Percentiles rank a stretch among this genome's conserved stretches.
Evolutionary conservation across 2,329 filamentous ascomycete genomes (phyloP).

Genomic region (Ascochyta rabiei): DNA sequence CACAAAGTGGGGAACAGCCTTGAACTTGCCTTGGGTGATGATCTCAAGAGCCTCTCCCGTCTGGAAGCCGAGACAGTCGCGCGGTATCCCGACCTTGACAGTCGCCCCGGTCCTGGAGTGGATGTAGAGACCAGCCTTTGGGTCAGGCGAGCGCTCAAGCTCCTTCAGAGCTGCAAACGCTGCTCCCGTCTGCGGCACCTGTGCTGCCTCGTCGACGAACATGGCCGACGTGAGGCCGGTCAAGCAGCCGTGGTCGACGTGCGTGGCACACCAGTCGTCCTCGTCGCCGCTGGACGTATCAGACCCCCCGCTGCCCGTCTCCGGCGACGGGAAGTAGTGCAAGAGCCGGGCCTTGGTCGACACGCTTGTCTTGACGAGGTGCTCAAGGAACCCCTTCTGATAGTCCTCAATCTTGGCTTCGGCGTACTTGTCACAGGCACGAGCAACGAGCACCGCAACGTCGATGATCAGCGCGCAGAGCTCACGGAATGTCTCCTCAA

Average conservation of each 20-base stretch:
- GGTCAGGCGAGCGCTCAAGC: slow-evolving; percentile 77
- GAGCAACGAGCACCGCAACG: slow-evolving; percentile 83
- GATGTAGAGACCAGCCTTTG: slow-evolving; percentile 90
- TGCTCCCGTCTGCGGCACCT: slow-evolving; percentile 41
- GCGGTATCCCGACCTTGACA: slow-evolving; percentile 90
- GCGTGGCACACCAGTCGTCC: slow-evolving; percentile 94
- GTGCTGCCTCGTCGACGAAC: slow-evolving; percentile 80
- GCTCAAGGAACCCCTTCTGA: slow-evolving; percentile 78
- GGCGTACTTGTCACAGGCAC: slow-evolving; percentile 88
- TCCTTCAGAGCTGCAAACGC: slow-evolving; percentile 66
- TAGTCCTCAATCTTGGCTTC: slow-evolving; percentile 79
- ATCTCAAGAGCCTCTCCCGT: slow-evolving; percentile 90
- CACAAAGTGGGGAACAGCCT: slow-evolving; percentile 95
- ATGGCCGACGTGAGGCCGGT: slow-evolving; percentile 94
- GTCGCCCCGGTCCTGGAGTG: slow-evolving; percentile 80
- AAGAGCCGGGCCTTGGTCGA: slow-evolving; percentile 90
- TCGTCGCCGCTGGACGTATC: slow-evolving; percentile 54
- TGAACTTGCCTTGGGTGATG: slow-evolving; percentile 90
- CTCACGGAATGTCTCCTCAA: slow-evolving; percentile 72
- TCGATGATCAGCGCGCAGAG: slow-evolving; percentile 88
- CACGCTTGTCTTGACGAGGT: slow-evolving; percentile 81
- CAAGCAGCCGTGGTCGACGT: slow-evolving; percentile 90
- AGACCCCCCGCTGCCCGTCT: slow-evolving; percentile 24
- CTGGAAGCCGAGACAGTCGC: slow-evolving; percentile 93
- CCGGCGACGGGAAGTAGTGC: slow-evolving; percentile 79